Base-by-base conservation (phyloP, 2,329 filamentous ascomycete species). In the Aspergillus sp. region DNA sequence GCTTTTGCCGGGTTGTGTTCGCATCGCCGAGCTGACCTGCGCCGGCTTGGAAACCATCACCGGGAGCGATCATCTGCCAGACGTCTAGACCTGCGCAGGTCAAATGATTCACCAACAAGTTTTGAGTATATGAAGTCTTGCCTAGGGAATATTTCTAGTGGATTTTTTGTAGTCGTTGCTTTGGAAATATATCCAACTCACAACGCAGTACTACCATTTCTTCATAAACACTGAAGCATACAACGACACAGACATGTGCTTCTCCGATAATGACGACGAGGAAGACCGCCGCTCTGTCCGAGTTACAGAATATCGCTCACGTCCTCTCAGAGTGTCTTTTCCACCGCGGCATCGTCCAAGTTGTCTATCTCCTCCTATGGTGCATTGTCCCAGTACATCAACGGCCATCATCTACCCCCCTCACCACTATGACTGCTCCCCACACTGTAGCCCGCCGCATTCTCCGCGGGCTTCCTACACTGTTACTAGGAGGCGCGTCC, bases 381-480 rank as follows among this genome's bases (percentile, higher is more conserved):
- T 2, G 6, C 17, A 33, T 13, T 17, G 40, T 19, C 34, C 44
- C 22, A 57, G 44, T 30, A 57, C 44, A 57, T 54, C 57, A 55
- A 41, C 52, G 49, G 46, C 49, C 37, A 60, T 50, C 19, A 56
- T 33, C 37, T 49, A 50, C 37, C 20, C 22, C 34, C 57, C 47
- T 20, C 61, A 37, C 39, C 47, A 34, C 27, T 42, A 48, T 7
- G 22, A 27, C 52, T 45, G 30, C 39, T 30, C 40, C n/a, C 11
- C 53, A 17, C 48, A 48, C 37, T 47, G 41, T 48, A 56, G 47
- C 24, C 51, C 41, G 6, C 40, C 58, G 3, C 56, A 19, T 30
- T 56, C 57, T n/a, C 57, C 55, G 33, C 51, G 53, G 30, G 15
- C 51, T 12, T 60, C 61, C 0, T 63, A 65, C 48, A 64, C 60